These are phyloP conservation scores for Echria macrotheca DNA, from an alignment of 495 filamentous ascomycete genomes.

Conservation along the genomic window DNA sequence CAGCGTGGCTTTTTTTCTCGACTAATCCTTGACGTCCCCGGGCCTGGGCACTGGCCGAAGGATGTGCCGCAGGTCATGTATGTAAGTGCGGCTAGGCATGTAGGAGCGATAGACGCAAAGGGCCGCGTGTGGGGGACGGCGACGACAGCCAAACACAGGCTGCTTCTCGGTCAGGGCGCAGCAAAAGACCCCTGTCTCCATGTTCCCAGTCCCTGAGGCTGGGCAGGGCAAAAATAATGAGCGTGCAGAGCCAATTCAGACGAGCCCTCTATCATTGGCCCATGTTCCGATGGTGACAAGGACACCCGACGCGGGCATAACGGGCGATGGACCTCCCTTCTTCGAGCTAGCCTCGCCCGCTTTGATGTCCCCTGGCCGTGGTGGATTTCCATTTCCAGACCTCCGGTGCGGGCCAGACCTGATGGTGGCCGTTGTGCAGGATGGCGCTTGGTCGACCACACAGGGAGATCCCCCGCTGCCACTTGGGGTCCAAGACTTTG, in stretches of 20 bases:
- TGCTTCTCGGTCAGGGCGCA: constrained; percentile 10
- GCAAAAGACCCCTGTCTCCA: neutral
- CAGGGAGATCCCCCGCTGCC: too few species aligned
- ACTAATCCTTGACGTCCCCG: neutral
- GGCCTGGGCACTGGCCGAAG: too few species aligned
- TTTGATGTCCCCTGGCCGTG: too few species aligned
- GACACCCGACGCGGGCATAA: neutral
- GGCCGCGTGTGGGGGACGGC: constrained; percentile 10
- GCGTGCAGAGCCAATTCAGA: neutral
- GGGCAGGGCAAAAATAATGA: constrained; percentile 12
- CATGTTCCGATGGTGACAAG: constrained; percentile 3
- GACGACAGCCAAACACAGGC: too few species aligned
- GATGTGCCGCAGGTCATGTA: neutral
- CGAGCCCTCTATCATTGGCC: constrained; percentile 4
- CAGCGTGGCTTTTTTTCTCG: constrained; percentile 4
- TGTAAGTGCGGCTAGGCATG: constrained; percentile 13
- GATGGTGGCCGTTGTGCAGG: too few species aligned
- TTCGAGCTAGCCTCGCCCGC: too few species aligned
- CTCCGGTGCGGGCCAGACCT: too few species aligned
- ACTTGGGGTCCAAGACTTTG: too few species aligned
- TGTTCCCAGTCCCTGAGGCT: constrained; percentile 5
- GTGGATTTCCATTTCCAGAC: too few species aligned
- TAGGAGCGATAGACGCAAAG: neutral
- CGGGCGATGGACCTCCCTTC: neutral
- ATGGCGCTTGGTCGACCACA: too few species aligned